Percentiles rank a stretch among this genome's conserved stretches.
Evolutionary conservation across 2,329 filamentous ascomycete genomes (phyloP).

Genomic region (Alternaria sp.): DNA sequence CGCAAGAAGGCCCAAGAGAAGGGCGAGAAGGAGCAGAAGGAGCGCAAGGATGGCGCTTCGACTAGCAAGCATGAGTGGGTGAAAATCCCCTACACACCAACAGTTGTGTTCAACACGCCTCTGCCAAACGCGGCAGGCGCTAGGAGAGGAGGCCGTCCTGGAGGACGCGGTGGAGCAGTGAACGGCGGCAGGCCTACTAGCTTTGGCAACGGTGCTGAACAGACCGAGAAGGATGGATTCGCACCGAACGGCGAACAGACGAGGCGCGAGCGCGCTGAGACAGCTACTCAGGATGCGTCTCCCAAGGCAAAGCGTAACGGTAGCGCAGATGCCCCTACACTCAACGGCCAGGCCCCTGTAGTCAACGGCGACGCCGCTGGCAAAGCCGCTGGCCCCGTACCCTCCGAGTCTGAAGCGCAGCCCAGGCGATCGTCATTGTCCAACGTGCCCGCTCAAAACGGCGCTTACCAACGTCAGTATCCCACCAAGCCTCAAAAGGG

Average conservation of each 20-base stretch:
- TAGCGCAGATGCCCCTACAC: constrained; percentile 39
- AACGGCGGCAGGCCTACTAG: constrained; percentile 58
- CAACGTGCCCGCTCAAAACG: constrained; percentile 29
- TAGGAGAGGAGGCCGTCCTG: constrained; percentile 53
- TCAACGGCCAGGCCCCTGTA: constrained; percentile 35
- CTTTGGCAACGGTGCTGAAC: constrained; percentile 49
- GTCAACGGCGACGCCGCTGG: constrained; percentile 32
- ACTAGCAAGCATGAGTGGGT: constrained; percentile 83
- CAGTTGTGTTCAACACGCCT: constrained; percentile 85
- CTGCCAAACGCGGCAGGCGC: constrained; percentile 60
- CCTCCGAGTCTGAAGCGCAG: constrained; percentile 33
- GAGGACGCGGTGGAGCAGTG: constrained; percentile 63
- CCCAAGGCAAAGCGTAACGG: constrained; percentile 46
- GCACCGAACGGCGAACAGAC: constrained; percentile 40
- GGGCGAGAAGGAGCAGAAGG: constrained; percentile 68
- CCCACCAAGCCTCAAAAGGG: constrained; percentile 38
- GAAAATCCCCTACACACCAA: constrained; percentile 80
- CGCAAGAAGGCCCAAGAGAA: constrained; percentile 76
- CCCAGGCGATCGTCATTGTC: constrained; percentile 28
- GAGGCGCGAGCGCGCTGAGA: constrained; percentile 21
- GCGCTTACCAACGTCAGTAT: constrained; percentile 39
- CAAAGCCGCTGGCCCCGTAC: constrained; percentile 23
- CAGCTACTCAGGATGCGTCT: constrained; percentile 35
- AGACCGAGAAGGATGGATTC: constrained; percentile 47
- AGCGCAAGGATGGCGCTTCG: constrained; percentile 61